Base-by-base conservation (phyloP, 2,329 filamentous ascomycete species). In the Trichoderma endophyticum region DNA sequence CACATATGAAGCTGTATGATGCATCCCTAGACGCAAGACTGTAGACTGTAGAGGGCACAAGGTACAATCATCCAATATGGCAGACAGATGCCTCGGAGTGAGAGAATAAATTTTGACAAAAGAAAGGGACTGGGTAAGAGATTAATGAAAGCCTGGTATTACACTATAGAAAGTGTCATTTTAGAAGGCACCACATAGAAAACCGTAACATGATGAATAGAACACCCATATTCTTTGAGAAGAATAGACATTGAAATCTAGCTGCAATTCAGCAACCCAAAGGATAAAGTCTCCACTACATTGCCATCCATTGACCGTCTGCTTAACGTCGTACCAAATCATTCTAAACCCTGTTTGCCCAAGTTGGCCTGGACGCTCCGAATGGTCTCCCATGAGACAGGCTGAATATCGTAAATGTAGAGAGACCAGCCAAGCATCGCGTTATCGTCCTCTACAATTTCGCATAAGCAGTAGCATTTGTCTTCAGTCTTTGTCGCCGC, bases 381-480 rank as follows among this genome's bases (percentile, higher is more conserved):
- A 15, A 82, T 78, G 24, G 80, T 77, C 48, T 78, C 78, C 80
- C 80, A 81, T 1, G 72, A 75, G 5, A 74, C 73, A 6, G 74
- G 72, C 8, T 75, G 73, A n/a, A 82, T 79, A 30, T 74, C 75
- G 43, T 78, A 59, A 18, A 80, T 73, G 26, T 71, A 18, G 7
- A 80, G 67, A 3, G 71, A 73, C 76, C 78, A 80, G 6, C 78
- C 76, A 2, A 75, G 66, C 61, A 73, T 71, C 15, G 77, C 74
- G 6, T 65, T 61, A 2, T 54, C 18, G 51, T 79, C 77, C 15
- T 57, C 57, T 28, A 68, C 72, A 26, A 81, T 51, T 21, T 76
- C 77, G 64, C 80, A 81, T 24, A 73, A 74, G 60, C 80, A 82
- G 73, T 78, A 78, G 56, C 80, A 81, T 66, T 81, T 81, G 24